Evolutionary conservation across 2,329 filamentous ascomycete genomes (phyloP), one percentile per base, ranked within the genome.

Genomic region (Penicillium sp.): DNA sequence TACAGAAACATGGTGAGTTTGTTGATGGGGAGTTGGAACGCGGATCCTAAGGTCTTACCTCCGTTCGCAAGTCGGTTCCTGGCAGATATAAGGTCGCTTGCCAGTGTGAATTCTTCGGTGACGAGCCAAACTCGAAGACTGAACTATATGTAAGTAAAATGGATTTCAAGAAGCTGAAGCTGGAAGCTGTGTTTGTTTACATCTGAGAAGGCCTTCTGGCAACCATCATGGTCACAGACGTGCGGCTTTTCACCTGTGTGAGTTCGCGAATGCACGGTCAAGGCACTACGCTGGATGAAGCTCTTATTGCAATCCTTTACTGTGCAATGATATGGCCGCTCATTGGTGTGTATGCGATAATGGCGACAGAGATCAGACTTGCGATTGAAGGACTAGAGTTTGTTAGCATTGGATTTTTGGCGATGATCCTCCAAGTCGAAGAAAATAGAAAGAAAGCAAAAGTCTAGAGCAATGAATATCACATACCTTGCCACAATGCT

Each of bases 261-360:
- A 29, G 75, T 76, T 43, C 75, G 69, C 33, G 74, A 72, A 63
- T 78, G 73, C 45, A 79, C 73, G n/a, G 76, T 79, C 63, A 79
- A 63, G 23, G 76, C 76, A 59, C 76, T 78, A 54, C 76, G 74
- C 60, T 79, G 76, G 56, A 79, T 79, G 58, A 79, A 79, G 62
- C 75, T 78, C 65, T 79, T 79, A 53, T 73, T 74, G 67, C 76
- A 79, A 55, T 74, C 73, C 49, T 72, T 68, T 47, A 76, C 71
- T 1, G 69, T 76, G 64, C 76, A 79, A 48, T 74, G 72, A 57
- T 79, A 78, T n/a, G 76, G 76, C 46, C 76, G 73, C 59, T 78
- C 76, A 61, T 78, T 78, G 60, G 76, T 79, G 53, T 79, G 76
- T 65, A 78, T 79, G 53, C 76, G 74, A 62, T 74, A 76, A 61